Percentiles rank a stretch among this genome's conserved stretches.
These are phyloP conservation scores for Solanum virginianum DNA, from an alignment of 257 asterid species.

Conservation along the genomic window DNA sequence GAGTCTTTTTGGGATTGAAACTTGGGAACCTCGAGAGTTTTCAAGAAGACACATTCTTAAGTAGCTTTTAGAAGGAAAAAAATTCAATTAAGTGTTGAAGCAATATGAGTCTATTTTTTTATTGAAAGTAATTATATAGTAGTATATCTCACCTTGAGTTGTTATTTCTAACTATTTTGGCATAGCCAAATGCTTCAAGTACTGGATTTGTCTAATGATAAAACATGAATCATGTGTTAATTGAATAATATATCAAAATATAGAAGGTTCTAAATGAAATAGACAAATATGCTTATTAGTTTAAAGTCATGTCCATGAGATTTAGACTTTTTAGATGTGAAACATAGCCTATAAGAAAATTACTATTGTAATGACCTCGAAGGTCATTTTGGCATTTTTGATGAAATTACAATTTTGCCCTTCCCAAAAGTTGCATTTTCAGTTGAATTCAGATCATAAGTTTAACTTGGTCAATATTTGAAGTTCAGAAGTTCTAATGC, in stretches of 20 bases:
- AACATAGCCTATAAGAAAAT: not conserved
- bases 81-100: not conserved
- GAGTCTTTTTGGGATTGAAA: no score
- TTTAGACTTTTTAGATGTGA: not conserved
- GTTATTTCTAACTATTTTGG: conserved; percentile 91
- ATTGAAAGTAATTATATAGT: not conserved
- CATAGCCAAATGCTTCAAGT: conserved; percentile 96
- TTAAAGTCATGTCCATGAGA: not conserved
- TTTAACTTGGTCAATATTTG: no score
- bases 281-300: not conserved
- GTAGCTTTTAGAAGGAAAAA: not conserved
- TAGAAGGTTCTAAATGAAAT: not conserved
- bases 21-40: no score
- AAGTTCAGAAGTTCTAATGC: no score
- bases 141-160: conserved; percentile 56
- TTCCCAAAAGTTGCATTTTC: no score
- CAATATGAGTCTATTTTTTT: not conserved
- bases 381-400: no score
- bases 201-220: conserved; percentile 81
- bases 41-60: conserved; percentile 63
- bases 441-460: no score
- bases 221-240: not conserved
- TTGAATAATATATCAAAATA: not conserved
- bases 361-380: no score
- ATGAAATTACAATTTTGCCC: no score